Evolutionary conservation across 225 moss, liverwort and hornwort species (phyloP), one percentile per base, ranked within the genome.

Genomic region (Climacium dendroides): DNA sequence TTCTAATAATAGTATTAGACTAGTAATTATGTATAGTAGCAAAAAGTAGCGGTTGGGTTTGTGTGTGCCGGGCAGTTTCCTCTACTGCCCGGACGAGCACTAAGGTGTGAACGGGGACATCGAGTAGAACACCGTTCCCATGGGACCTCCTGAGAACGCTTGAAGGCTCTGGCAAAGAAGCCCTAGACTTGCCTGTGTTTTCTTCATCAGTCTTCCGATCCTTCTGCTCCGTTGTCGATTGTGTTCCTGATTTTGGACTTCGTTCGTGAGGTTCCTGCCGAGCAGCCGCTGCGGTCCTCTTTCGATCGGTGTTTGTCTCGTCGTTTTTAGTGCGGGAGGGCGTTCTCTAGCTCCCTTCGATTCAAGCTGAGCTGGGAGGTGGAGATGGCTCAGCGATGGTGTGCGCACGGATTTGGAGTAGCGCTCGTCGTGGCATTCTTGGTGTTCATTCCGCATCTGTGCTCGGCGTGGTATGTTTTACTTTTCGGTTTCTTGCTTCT

Each of bases 401-500:
- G 73, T 71, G 85, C 89, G 23, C 80, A 43, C 18, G 61, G 84
- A 59, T 76, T 74, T 41, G 83, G 79, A 63, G n/a, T 80, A 32
- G 89, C 66, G 23, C 34, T 90, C 15, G 53, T 66, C 30, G 20
- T 93, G 55, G 57, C 57, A n/a, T 77, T 90, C 53, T 59, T 90
- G 85, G 85, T 85, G 6, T 87, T 85, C 64, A 67, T 80, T 48
- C 91, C 93, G 77, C 79, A 87, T 10, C 48, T 89, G 15, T 93
- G 93, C 89, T 93, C 90, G 35, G 93, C 93, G 32, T 91, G 93
- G 93, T 93, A 84, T 34, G 58, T 45, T 41, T 78, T 22, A 57
- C 63, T 57, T 86, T 77, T 83, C 35, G 34, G 32, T 58, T 59
- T 55, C 39, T 10, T 52, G 30, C 66, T 66, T 61, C 55, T 24